Evolutionary conservation across 2,329 filamentous ascomycete species (phyloP), one percentile per base, ranked within the genome.

Genomic region (Fusarium tricinctum): DNA sequence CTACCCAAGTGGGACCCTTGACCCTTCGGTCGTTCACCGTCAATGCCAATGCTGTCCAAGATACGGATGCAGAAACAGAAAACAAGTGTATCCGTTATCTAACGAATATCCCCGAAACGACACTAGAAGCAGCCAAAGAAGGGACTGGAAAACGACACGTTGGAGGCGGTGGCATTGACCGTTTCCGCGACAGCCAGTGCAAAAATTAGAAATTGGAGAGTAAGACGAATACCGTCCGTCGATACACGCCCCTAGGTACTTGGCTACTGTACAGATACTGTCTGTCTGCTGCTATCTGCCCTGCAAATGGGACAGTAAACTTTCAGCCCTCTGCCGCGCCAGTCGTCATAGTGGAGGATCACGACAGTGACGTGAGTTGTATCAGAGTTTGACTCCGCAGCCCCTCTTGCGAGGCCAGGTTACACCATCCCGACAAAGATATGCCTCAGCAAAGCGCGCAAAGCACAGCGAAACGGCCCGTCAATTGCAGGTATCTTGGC

Each of bases 21-120:
- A 30, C 28, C 50, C 30, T 69, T 69, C 61, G 66, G 66, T 17
- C 61, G 63, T 61, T 69, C 39, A 66, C 61, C 66, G 66, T 69
- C 66, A 69, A 64, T 64, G 61, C 58, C 61, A 69, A 64, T 64
- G 61, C 54, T 32, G 33, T 38, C 33, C 33, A 38, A 38, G 33
- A 22, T 22, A 20, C 26, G 14, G 30, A 33, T 15, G 14, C 30
- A 33, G 30, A 30, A 30, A 13, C 10, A 5, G 28, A 30, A 30
- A 30, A 33, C 26, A 46, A 44, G 51, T 30, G 35, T 40, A 56
- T 64, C 47, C 58, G 65, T 66, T 69, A 69, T 68, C 61, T 50
- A 30, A 44, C 52, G n/a, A 50, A 30, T 46, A 46, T 28, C n/a
- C 17, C 17, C n/a, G 23, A 47, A 45, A 15, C 44, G 44, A 40